phyloP scores from a whole-genome alignment of 2,329 filamentous ascomycete genomes.

The Rhytidhysteron rufulum region DNA sequence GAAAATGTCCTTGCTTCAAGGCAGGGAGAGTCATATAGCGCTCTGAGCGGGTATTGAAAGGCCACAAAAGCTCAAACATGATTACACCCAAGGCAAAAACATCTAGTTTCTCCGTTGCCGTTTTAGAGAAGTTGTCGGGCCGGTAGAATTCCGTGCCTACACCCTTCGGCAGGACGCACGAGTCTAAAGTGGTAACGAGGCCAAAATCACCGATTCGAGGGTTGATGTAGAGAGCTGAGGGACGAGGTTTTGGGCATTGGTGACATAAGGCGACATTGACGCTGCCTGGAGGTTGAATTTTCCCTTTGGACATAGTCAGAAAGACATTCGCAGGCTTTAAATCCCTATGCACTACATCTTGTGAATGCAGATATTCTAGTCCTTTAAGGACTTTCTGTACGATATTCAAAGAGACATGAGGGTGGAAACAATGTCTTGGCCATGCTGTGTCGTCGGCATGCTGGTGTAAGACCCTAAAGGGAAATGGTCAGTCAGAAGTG shows the following conservation, averaged over 20 bases:
- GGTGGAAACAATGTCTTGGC: constrained; percentile 59
- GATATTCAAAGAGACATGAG: constrained; percentile 53
- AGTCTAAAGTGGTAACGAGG: constrained; percentile 54
- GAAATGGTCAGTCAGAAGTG: no score
- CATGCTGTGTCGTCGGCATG: constrained; percentile 27
- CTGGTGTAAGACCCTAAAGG: no score
- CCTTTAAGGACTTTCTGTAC: constrained; percentile 60
- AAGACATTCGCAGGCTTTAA: constrained; percentile 68
- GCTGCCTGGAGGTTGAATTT: constrained; percentile 38
- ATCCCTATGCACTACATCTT: constrained; percentile 62
- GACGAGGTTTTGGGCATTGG: constrained; percentile 35
- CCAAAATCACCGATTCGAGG: constrained; percentile 68
- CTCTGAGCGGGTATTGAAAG: constrained; percentile 46
- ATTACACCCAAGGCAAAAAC: constrained; percentile 61
- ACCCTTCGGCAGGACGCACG: constrained; percentile 31
- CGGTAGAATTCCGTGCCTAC: constrained; percentile 63
- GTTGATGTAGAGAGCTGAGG: constrained; percentile 43
- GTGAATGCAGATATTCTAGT: constrained; percentile 60
- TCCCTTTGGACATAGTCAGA: constrained; percentile 46
- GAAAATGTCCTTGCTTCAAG: constrained; percentile 30
- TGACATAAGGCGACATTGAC: constrained; percentile 46
- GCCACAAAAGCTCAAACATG: constrained; percentile 58
- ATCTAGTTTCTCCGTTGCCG: constrained; percentile 52
- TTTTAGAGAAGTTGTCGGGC: constrained; percentile 36
- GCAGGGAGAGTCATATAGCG: constrained; percentile 30